Evolutionary conservation across 1,284 basidiomycete genomes (phyloP), one percentile per base, ranked within the genome.

Genomic region (Ustanciosporium gigantosporum): DNA sequence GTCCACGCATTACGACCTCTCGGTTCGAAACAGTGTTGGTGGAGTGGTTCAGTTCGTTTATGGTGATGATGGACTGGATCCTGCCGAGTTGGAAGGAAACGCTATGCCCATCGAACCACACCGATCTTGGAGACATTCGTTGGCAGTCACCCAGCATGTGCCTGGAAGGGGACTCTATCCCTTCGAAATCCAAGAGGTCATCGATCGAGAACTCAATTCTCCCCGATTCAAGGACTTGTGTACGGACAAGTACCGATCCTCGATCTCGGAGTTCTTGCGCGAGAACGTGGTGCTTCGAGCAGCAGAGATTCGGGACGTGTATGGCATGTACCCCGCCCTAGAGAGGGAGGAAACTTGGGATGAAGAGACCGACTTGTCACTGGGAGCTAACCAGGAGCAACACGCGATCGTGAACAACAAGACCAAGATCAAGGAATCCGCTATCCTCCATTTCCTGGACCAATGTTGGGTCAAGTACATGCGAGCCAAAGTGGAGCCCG

Each of bases 31-130:
- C 80, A 93, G 91, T 2, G 87, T 86, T 0, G 95, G 95, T 4
- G 92, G 91, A 37, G 86, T 99, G n/a, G 94, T 99, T 3, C 95
- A 99, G 74, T 99, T 99, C 81, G 84, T 85, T 36, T 99, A 97
- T 73, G 95, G 95, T 36, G 93, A 97, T 73, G 95, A 99, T 78
- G 94, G 91, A 41, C 82, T 99, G 32, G 95, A 99, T 79, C 95
- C 95, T 1, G 93, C 92, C 29, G 94, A 91, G 74, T 82, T 94
- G 25, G 94, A 97, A 78, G 93, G 91, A 40, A 91, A 96, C 69
- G 78, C 77, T 15, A 88, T 90, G 14, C 95, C 95, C 0, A 86
- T 98, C 52, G 76, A 76, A 48, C 76, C 76, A 29, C 47, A 58
- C 50, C 84, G 95, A 45, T 87, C 90, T 23, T 92, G 94, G 88